Evolutionary conservation across 2,329 filamentous ascomycete species (phyloP), one percentile per base, ranked within the genome.

Genomic region (Pseudogymnoascus sp.): DNA sequence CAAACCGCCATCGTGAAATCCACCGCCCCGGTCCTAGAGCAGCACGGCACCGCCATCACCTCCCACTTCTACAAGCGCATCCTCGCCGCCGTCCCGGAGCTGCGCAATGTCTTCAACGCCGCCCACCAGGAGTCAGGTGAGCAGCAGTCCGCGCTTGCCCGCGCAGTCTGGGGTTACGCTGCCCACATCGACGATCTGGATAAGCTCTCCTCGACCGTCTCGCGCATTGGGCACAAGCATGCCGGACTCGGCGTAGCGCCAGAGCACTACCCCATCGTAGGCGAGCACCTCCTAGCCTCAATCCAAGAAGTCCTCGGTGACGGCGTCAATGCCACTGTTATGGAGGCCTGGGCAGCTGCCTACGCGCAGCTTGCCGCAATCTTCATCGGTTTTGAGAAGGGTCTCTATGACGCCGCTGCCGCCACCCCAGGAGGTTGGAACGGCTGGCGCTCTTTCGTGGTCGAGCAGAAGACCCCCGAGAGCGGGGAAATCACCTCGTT

Each of bases 201-300:
- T 49, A 82, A 78, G 18, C 79, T 91, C 5, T 73, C 73, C 12
- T 79, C 82, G 31, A 77, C 76, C 46, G 79, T 84, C n/a, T 86
- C 90, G 73, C 83, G 87, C 70, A 91, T 93, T 67, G 87, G 86
- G 63, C 84, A 91, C 70, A 91, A 91, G 77, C 89, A 93, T 70
- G 88, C 82, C 28, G 88, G 84, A 1, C 80, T 92, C n/a, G 84
- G 84, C 72, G 82, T 93, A 70, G 77, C 79, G 66, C 80, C 88
- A 0, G 86, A 86, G 18, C 85, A 91, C 62, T 92, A 92, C 72
- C 75, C 79, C 62, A 81, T 91, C 38, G 89, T 93, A 1, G 89
- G 87, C 42, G 80, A 83, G 66, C 80, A 86, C 72, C 80, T 93
- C 2, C 78, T 93, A 21, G 81, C 80, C 60, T 87, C 88, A 1